phyloP scores from a whole-genome alignment of 164 flowering plant species.

The Vitis rupestris region DNA sequence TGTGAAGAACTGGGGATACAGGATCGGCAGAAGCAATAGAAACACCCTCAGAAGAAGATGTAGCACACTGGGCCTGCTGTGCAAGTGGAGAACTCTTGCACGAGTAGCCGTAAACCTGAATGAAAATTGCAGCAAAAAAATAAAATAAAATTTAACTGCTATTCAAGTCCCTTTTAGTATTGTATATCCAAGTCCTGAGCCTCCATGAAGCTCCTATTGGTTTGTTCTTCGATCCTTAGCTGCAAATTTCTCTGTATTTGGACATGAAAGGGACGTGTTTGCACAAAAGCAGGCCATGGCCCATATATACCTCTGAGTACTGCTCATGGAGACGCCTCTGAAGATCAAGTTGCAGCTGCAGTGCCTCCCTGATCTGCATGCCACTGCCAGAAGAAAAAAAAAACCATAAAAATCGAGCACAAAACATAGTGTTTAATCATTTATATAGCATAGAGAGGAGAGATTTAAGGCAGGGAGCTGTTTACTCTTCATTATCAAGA shows the following conservation, averaged over 20 bases:
- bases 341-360: slow-evolving; percentile 71
- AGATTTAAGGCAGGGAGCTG: not conserved
- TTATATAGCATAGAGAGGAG: not conserved
- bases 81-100: too few relatives aligned
- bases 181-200: too few relatives aligned
- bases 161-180: too few relatives aligned
- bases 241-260: slow-evolving; percentile 73
- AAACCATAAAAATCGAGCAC: not conserved
- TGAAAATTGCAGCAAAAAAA: too few relatives aligned
- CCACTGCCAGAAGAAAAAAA: slow-evolving; percentile 35
- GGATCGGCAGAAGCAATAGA: too few relatives aligned
- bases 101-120: too few relatives aligned
- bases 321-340: slow-evolving; percentile 87
- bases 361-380: slow-evolving; percentile 64
- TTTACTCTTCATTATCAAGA: slow-evolving; percentile 51
- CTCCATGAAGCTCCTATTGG: too few relatives aligned
- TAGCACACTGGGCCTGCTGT: too few relatives aligned
- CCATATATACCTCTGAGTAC: slow-evolving; percentile 50
- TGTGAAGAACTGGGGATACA: too few relatives aligned
- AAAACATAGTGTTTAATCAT: too few relatives aligned
- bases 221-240: slow-evolving; percentile 71
- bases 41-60: too few relatives aligned
- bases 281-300: not conserved
- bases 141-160: too few relatives aligned
- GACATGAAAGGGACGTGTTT: not conserved